phyloP scores from a whole-genome alignment of 495 filamentous ascomycete species.

The Pyronema domesticum region DNA sequence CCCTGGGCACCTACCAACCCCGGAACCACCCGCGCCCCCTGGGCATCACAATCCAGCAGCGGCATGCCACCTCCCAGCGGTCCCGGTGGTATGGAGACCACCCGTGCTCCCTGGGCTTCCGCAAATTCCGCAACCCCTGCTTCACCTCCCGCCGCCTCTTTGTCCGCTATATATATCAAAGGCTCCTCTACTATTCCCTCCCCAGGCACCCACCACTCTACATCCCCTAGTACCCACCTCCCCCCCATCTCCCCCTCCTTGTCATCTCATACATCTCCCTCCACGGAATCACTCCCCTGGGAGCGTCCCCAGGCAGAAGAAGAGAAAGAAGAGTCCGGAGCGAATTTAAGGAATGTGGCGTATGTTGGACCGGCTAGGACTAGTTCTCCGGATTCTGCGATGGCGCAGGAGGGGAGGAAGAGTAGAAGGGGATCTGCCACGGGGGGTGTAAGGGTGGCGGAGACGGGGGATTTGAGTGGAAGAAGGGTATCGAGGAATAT shows the following conservation, averaged over 20 bases:
- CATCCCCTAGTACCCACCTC: not conserved
- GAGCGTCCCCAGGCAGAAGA: not conserved
- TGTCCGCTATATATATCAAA: not conserved
- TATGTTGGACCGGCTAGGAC: slow-evolving; percentile 18
- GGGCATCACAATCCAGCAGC: not conserved
- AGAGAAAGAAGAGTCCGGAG: not conserved
- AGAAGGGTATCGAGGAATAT: not conserved
- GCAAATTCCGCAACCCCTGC: too few relatives aligned
- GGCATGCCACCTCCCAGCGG: slow-evolving; percentile 4
- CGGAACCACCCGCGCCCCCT: slow-evolving; percentile 7
- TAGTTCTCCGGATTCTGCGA: slow-evolving; percentile 16
- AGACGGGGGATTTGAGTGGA: slow-evolving; percentile 19
- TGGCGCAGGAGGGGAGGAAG: slow-evolving; percentile 13
- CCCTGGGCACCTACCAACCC: slow-evolving; percentile 8
- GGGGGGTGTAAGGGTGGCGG: slow-evolving; percentile 21
- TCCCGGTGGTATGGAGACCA: slow-evolving; percentile 5
- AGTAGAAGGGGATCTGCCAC: slow-evolving; percentile 19
- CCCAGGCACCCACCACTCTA: not conserved
- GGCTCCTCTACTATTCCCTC: too few relatives aligned
- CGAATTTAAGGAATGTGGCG: slow-evolving; percentile 11
- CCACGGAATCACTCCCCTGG: not conserved
- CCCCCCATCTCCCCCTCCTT: not conserved
- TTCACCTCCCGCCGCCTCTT: too few relatives aligned
- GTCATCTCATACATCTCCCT: not conserved
- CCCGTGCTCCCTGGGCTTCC: not conserved